Percentiles rank a stretch among this genome's conserved stretches.
Conservation (phyloP, 1,139 yeast species). For the Scheffersomyces lignicola region DNA sequence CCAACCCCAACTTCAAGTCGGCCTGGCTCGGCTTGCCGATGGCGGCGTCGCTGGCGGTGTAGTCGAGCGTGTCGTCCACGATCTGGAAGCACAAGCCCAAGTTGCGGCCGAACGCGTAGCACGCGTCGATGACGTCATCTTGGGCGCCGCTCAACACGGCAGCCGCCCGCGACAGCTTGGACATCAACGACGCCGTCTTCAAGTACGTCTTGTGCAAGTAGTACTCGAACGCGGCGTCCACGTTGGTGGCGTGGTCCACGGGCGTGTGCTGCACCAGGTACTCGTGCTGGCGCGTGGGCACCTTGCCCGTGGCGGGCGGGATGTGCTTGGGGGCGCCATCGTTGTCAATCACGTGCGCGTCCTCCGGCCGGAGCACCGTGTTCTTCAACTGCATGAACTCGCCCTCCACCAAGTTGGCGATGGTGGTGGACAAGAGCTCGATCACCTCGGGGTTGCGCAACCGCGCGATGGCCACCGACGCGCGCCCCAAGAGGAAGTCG, state of each 20-base stretch:
- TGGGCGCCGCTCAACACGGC: constrained; percentile 90
- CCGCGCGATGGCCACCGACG: constrained; percentile 93
- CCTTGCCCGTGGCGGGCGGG: constrained; percentile 65
- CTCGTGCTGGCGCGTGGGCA: constrained; percentile 60
- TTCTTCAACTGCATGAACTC: constrained; percentile 98
- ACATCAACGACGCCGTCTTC: constrained; percentile 92
- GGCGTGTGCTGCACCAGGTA: constrained; percentile 48
- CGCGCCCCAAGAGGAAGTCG: constrained; percentile 90
- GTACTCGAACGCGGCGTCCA: constrained; percentile 88
- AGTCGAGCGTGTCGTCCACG: constrained; percentile 95
- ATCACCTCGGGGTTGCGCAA: constrained; percentile 95
- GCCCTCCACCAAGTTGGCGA: constrained; percentile 96
- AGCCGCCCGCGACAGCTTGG: constrained; percentile 92
- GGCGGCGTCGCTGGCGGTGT: constrained; percentile 77
- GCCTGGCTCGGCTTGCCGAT: constrained; percentile 97
- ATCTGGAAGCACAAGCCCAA: constrained; percentile 94
- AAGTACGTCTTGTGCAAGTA: constrained; percentile 92
- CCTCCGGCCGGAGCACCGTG: constrained; percentile 61
- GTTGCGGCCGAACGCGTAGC: constrained; percentile 90
- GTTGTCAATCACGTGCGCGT: constrained; percentile 44
- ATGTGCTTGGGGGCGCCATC: constrained; percentile 51
- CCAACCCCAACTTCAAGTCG: constrained; percentile 88
- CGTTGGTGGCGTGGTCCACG: constrained; percentile 66
- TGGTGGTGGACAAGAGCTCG: constrained; percentile 90
- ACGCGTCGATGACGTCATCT: constrained; percentile 71